Base-by-base conservation (phyloP, 768 basidiomycete species). In the Multifurca ochricompacta region DNA sequence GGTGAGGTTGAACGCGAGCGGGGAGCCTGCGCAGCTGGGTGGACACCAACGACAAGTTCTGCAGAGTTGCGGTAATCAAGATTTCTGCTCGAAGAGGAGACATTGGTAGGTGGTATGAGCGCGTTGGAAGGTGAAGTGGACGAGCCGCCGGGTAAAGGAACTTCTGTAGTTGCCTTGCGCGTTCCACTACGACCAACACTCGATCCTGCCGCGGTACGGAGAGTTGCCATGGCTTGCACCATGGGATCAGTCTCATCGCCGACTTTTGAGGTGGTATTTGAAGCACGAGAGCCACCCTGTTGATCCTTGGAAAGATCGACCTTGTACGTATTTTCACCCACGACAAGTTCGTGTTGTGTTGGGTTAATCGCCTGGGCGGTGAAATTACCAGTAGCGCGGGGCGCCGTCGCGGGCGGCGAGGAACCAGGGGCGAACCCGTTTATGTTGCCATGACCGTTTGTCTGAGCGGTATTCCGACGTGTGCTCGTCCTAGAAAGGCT, bases 41-140 rank as follows among this genome's bases (percentile, higher is more conserved):
- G 85, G 0, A 74, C 67, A 16, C 90, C 91, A n/a, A 93, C 87
- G 28, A 93, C 77, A 36, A 81, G 60, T 54, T 92, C 83, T 0
- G 87, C 91, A 18, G 82, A 83, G 50, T 80, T 80, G 46, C 82
- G 77, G 62, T 88, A 91, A 67, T 91, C 87, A 23, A 79, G 74
- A 16, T 61, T 54, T 28, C 61, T 59, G n/a, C 34, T 48, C 13
- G 53, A 44, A 3, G 64, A 59, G 1, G 65, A 63, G 30, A 60
- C 57, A 6, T 56, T 41, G n/a, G 49, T 62, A 13, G 64, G 64
- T 18, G 63, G 47, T 5, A 56, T 39, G 31, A 59, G 49, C n/a
- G 45, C 50, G 13, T 54, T 48, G 25, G 49, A 19, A n/a, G 59
- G 58, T 10, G 51, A 45, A 25, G 41, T 42, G 25, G 55, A 60